Percentiles rank a stretch among this genome's conserved stretches.
These are phyloP conservation scores for Moricandia moricandioides DNA, from an alignment of 345 rosid genomes.

Conservation along the genomic window DNA sequence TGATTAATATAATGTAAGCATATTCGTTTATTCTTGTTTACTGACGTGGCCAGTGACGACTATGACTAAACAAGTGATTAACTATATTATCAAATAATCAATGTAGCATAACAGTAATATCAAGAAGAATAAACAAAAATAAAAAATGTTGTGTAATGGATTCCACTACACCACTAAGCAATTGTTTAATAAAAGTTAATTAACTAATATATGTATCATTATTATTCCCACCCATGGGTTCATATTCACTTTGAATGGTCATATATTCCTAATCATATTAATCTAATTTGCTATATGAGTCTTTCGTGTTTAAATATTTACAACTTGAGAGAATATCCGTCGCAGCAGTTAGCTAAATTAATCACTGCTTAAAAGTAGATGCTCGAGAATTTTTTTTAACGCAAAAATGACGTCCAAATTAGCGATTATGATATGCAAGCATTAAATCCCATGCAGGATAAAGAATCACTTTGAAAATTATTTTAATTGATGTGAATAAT, in stretches of 20 bases:
- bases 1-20: slow-evolving; percentile 12
- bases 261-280: slow-evolving; percentile 20
- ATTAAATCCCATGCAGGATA: slow-evolving; percentile 27
- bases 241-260: slow-evolving; percentile 23
- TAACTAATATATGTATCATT: slow-evolving; percentile 11
- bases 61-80: slow-evolving; percentile 38
- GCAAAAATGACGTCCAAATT: slow-evolving; percentile 11
- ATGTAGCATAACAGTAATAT: slow-evolving; percentile 23
- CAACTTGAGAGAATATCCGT: slow-evolving; percentile 28
- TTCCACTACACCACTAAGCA: slow-evolving; percentile 36
- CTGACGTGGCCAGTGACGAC: slow-evolving; percentile 32
- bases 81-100: slow-evolving; percentile 13
- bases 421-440: background rate
- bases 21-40: slow-evolving; percentile 32
- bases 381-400: background rate
- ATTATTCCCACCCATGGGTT: slow-evolving; percentile 30
- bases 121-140: slow-evolving; percentile 10
- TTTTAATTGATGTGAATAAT: background rate
- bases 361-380: background rate
- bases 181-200: background rate
- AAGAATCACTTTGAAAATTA: background rate
- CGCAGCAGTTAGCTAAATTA: slow-evolving; percentile 8
- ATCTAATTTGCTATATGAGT: slow-evolving; percentile 1
- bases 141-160: slow-evolving; percentile 26
- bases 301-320: slow-evolving; percentile 7